Conservation (phyloP, 2,329 filamentous ascomycete genomes). For the Chaetothyriales sp. region DNA sequence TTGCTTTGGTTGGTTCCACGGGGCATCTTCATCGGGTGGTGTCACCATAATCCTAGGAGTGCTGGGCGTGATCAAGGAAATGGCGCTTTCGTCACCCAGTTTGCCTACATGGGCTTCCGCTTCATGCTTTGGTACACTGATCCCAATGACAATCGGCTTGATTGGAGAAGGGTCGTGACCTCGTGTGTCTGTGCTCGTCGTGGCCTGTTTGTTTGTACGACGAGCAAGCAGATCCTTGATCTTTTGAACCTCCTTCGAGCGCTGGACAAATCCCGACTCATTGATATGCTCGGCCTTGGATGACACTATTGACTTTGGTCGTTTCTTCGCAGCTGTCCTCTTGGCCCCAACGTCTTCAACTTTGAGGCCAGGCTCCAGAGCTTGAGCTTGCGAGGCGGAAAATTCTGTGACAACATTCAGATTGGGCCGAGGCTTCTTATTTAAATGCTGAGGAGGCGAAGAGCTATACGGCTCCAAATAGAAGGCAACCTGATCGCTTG, state of each 20-base stretch:
- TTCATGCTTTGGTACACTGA: slow-evolving; percentile 26
- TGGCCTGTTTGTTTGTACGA: background rate
- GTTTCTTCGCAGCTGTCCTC: background rate
- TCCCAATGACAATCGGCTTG: slow-evolving; percentile 30
- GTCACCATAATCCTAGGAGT: slow-evolving; percentile 34
- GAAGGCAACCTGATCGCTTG: slow-evolving; percentile 16
- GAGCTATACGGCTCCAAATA: slow-evolving; percentile 15
- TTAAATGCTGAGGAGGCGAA: slow-evolving; percentile 1
- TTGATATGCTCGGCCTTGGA: slow-evolving; percentile 12
- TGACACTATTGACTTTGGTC: slow-evolving; percentile 10
- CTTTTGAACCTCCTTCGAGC: background rate
- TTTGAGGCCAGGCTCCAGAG: background rate
- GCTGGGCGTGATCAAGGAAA: slow-evolving; percentile 23
- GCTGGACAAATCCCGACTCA: background rate
- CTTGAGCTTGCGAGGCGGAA: slow-evolving; percentile 9
- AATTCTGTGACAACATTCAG: slow-evolving; percentile 32
- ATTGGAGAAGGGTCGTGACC: background rate
- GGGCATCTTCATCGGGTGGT: slow-evolving; percentile 26
- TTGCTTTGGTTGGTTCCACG: slow-evolving; percentile 19
- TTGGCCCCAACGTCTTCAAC: background rate
- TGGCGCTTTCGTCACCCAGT: slow-evolving; percentile 17
- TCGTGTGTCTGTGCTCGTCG: background rate
- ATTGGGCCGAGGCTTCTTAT: slow-evolving; percentile 22
- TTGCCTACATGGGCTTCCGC: slow-evolving; percentile 13
- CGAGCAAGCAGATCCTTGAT: background rate